Conservation (phyloP, 495 filamentous ascomycete species). For the Podospora conica region DNA sequence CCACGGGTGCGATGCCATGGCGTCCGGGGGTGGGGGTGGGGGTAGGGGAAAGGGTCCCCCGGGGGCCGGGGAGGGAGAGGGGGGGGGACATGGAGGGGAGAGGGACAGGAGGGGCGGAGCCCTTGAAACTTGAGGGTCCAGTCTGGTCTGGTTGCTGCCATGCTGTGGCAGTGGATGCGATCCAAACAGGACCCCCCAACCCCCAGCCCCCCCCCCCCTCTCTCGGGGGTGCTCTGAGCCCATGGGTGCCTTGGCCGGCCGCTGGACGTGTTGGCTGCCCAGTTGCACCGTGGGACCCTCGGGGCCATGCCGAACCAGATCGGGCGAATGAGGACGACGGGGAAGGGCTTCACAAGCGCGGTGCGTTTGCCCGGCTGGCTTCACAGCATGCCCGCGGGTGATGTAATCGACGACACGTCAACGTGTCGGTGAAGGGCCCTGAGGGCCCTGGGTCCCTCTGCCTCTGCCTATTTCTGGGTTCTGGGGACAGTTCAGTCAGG, state of each 20-base stretch:
- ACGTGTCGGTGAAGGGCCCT: conserved; percentile 27
- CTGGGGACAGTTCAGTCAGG: conserved; percentile 12
- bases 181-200: neutral
- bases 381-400: conserved; percentile 20
- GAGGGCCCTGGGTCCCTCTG: no score
- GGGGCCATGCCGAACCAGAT: conserved; percentile 8
- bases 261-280: conserved; percentile 1
- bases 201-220: neutral
- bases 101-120: neutral
- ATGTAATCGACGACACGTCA: conserved; percentile 28
- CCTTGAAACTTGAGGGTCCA: neutral
- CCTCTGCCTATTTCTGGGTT: conserved; percentile 15
- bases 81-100: neutral
- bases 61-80: neutral
- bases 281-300: conserved; percentile 13
- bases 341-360: neutral
- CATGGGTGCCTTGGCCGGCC: conserved; percentile 3
- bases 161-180: conserved; percentile 7
- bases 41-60: neutral
- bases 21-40: neutral
- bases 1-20: neutral
- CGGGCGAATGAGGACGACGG: conserved; percentile 10
- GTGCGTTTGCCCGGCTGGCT: conserved; percentile 22
- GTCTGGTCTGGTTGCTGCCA: neutral
- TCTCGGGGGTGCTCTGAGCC: conserved; percentile 1